Evolutionary conservation across 129 eudicot species (phyloP).

Genomic region (Artemisia argyi): DNA sequence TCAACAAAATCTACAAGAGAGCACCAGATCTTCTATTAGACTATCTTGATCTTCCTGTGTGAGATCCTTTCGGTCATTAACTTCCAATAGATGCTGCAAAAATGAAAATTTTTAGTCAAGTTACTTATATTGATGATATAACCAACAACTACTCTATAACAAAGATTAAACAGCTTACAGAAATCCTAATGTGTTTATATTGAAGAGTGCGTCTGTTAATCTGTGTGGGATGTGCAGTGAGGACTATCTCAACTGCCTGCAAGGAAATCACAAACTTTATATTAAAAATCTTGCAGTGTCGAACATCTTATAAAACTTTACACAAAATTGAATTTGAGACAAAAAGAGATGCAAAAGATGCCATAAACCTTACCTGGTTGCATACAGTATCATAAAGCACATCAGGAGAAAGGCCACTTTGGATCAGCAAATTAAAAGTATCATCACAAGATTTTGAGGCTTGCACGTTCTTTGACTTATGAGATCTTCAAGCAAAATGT

Average conservation of each 20-base stretch:
- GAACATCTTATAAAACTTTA: not conserved
- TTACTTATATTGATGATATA: not conserved
- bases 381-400: conserved; percentile 81
- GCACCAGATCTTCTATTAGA: conserved; percentile 96
- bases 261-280: conserved; percentile 23
- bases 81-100: conserved; percentile 88
- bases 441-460: conserved; percentile 94
- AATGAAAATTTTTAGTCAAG: not conserved
- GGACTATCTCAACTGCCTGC: conserved; percentile 92
- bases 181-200: conserved; percentile 85
- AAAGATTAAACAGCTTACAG: conserved; percentile 49
- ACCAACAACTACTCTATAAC: not conserved
- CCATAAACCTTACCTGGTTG: conserved; percentile 61
- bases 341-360: conserved; percentile 8
- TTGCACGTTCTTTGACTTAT: conserved; percentile 49
- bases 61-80: conserved; percentile 81
- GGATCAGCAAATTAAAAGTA: conserved; percentile 78
- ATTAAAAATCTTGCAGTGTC: not conserved
- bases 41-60: conserved; percentile 85
- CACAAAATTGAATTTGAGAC: not conserved
- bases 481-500: conserved; percentile 52
- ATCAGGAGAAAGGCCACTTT: conserved; percentile 82
- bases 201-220: conserved; percentile 93
- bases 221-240: conserved; percentile 99
- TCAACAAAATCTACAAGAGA: conserved; percentile 14